Evolutionary conservation across 192 early-diverging fungal genomes (phyloP), one percentile per base, ranked within the genome.

Genomic region (Coemansia sp.): DNA sequence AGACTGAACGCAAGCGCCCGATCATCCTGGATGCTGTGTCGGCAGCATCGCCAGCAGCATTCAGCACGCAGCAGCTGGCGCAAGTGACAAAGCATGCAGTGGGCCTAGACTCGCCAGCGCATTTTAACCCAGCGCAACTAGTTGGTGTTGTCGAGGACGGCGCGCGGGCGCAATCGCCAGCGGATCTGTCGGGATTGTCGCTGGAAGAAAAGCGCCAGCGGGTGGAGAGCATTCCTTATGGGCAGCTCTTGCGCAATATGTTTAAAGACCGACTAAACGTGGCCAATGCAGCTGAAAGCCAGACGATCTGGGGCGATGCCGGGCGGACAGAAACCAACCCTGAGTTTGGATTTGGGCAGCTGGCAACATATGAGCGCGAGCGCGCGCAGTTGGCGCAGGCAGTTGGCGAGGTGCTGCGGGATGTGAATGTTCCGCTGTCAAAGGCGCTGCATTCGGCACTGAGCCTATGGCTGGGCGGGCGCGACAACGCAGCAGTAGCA

Each of bases 261-360:
- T 96, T 93, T 64, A 77, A 66, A 45, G 70, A 83, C 46, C 86
- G 91, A 30, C 81, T 93, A 52, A 70, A 85, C 46, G 81, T 96
- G 8, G 87, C 89, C 49, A 96, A 96, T 72, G 88, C 87, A 1
- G 65, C 85, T 54, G 80, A 84, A 48, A 74, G 80, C 56, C 39
- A 63, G n/a, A 85, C 91, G 52, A 81, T 92, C 54, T 88, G 88
- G 88, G 83, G 81, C 49, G 59, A 70, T n/a, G 51, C 68, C 46
- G 72, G 76, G n/a, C 41, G 62, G 19, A 64, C 59, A 11, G 65
- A 78, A 54, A 77, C 84, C n/a, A 87, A 78, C 52, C 90, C 91
- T 45, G 92, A 95, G 78, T 94, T 87, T 77, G 93, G 91, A 26
- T 92, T 91, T 61, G 93, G 93, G 41, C 78, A 82, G 45, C 78